phyloP scores from a whole-genome alignment of 2,329 filamentous ascomycete genomes.

The Cercospora sesami region DNA sequence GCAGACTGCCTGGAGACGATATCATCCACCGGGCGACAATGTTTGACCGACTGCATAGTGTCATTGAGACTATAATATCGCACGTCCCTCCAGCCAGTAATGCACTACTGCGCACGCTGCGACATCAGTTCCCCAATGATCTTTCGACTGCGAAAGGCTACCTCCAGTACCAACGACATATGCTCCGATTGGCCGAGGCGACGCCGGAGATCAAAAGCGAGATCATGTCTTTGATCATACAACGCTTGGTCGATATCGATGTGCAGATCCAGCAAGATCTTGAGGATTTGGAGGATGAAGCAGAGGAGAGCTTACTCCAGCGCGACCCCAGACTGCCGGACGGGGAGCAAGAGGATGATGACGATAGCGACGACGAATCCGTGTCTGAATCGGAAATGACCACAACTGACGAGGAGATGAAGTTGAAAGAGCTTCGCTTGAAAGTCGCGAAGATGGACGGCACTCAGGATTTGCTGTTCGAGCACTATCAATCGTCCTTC shows the following conservation, averaged over 20 bases:
- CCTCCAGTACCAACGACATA: slow-evolving; percentile 82
- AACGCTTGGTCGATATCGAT: slow-evolving; percentile 88
- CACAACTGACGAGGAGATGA: slow-evolving; percentile 57
- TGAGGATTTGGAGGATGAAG: slow-evolving; percentile 87
- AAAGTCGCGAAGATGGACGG: slow-evolving; percentile 90
- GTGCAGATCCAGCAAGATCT: slow-evolving; percentile 92
- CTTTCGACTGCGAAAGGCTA: slow-evolving; percentile 75
- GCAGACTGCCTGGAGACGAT: slow-evolving; percentile 56
- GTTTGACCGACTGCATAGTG: slow-evolving; percentile 72
- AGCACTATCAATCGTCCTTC: slow-evolving; percentile 75
- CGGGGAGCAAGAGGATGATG: slow-evolving; percentile 51
- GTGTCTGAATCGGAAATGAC: slow-evolving; percentile 63
- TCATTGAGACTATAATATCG: slow-evolving; percentile 72
- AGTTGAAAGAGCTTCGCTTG: slow-evolving; percentile 71
- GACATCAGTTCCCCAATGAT: slow-evolving; percentile 39
- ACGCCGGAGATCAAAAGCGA: slow-evolving; percentile 75
- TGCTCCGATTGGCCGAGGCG: slow-evolving; percentile 75
- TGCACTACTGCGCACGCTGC: slow-evolving; percentile 59
- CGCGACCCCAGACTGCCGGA: slow-evolving; percentile 46
- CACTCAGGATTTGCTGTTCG: slow-evolving; percentile 84
- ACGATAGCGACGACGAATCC: slow-evolving; percentile 69
- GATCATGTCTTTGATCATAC: slow-evolving; percentile 78
- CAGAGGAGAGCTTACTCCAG: slow-evolving; percentile 71
- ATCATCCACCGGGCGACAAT: slow-evolving; percentile 64
- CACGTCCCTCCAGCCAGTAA: slow-evolving; percentile 78